These are phyloP conservation scores for Clarireedia homoeocarpa DNA, from an alignment of 2,329 filamentous ascomycete genomes.

Conservation along the genomic window DNA sequence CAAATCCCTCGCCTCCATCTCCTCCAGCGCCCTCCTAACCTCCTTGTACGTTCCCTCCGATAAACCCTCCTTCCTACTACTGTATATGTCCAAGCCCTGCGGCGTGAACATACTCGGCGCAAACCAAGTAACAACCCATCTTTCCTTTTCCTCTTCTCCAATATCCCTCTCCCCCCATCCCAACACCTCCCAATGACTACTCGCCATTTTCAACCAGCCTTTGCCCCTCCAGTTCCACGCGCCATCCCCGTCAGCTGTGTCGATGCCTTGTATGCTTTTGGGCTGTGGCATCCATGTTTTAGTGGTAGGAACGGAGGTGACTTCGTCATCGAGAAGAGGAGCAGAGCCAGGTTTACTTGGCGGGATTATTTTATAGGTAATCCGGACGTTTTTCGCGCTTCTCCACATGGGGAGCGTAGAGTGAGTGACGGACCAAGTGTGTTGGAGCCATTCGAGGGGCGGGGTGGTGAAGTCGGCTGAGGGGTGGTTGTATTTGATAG, in stretches of 20 bases:
- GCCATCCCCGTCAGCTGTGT: slow-evolving; percentile 39
- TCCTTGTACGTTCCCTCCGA: slow-evolving; percentile 46
- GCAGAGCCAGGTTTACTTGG: slow-evolving; percentile 14
- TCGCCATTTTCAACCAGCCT: slow-evolving; percentile 64
- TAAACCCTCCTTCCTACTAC: slow-evolving; percentile 52
- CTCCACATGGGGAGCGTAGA: slow-evolving; percentile 77
- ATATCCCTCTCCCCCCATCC: slow-evolving; percentile 54
- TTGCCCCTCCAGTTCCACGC: slow-evolving; percentile 73
- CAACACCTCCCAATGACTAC: slow-evolving; percentile 73
- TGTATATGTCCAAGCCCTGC: slow-evolving; percentile 74
- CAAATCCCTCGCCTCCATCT: slow-evolving; percentile 42
- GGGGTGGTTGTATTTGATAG: slow-evolving; percentile 10
- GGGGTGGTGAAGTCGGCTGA: slow-evolving; percentile 10
- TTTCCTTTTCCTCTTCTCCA: slow-evolving; percentile 31
- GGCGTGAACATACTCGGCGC: slow-evolving; percentile 76
- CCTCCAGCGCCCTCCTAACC: slow-evolving; percentile 48
- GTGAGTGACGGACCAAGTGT: slow-evolving; percentile 69
- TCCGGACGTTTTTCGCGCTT: slow-evolving; percentile 68
- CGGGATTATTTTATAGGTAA: slow-evolving; percentile 58
- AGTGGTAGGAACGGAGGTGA: slow-evolving; percentile 53
- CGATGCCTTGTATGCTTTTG: slow-evolving; percentile 58
- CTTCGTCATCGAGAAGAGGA: slow-evolving; percentile 56
- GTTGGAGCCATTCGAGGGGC: slow-evolving; percentile 47
- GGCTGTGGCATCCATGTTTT: slow-evolving; percentile 37
- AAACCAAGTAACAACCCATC: slow-evolving; percentile 81